Percentiles rank a stretch among this genome's conserved stretches.
Conservation (phyloP, 768 basidiomycete species). For the Butyriboletus loyo region DNA sequence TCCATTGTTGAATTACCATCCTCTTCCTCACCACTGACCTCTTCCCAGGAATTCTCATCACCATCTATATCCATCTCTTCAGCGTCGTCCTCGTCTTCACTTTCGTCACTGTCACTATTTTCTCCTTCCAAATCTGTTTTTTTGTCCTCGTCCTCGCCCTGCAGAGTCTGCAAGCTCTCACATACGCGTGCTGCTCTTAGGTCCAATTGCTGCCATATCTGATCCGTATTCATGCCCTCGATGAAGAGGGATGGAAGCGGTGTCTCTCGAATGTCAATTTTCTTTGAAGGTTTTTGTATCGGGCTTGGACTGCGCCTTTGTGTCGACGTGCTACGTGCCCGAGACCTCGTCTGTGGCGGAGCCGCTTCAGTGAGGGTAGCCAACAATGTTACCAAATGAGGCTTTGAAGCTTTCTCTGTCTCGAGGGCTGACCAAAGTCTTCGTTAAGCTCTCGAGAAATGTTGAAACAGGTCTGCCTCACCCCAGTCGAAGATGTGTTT, state of each 20-base stretch:
- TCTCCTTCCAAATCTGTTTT: conserved; percentile 19
- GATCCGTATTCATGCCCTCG: conserved; percentile 78
- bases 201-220: conserved; percentile 94
- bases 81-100: conserved; percentile 31
- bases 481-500: conserved; percentile 77
- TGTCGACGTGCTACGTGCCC: conserved; percentile 40
- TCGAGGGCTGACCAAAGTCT: conserved; percentile 48
- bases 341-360: conserved; percentile 75
- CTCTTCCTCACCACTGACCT: conserved; percentile 22
- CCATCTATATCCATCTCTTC: conserved; percentile 31
- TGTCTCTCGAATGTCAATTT: conserved; percentile 48
- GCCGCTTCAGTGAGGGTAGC: conserved; percentile 61
- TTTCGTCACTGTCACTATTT: conserved; percentile 19
- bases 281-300: conserved; percentile 31
- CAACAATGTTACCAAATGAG: conserved; percentile 64
- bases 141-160: conserved; percentile 41
- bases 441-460: neutral
- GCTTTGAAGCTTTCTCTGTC: conserved; percentile 62
- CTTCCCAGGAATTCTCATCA: conserved; percentile 27
- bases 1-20: conserved; percentile 27
- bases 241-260: conserved; percentile 74
- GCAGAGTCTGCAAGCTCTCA: conserved; percentile 64
- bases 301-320: conserved; percentile 43
- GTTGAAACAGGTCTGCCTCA: conserved; percentile 33
- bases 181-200: conserved; percentile 70